phyloP scores from a whole-genome alignment of 1,284 basidiomycete genomes.

The Calocybe gambosa region DNA sequence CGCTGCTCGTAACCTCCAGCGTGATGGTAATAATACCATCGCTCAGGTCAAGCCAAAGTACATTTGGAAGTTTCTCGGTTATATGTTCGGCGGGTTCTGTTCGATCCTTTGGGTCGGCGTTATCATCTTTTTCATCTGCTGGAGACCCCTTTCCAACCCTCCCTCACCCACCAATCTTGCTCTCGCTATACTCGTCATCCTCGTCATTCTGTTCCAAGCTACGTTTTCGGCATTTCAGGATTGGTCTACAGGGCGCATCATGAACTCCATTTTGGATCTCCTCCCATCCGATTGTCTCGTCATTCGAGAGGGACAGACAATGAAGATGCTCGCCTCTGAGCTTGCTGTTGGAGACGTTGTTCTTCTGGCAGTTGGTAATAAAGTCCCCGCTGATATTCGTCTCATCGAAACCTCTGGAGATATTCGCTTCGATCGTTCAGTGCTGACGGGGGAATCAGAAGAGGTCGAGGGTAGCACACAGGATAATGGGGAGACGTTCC shows the following conservation, averaged over 20 bases:
- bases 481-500: conserved; percentile 46
- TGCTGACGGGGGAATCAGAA: conserved; percentile 54
- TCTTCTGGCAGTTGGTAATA: conserved; percentile 68
- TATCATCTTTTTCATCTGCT: conserved; percentile 18
- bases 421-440: conserved; percentile 54
- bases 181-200: conserved; percentile 54
- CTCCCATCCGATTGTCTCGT: conserved; percentile 39
- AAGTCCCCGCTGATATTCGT: conserved; percentile 80
- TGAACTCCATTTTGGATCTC: conserved; percentile 29
- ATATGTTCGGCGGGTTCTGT: conserved; percentile 18
- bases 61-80: conserved; percentile 12
- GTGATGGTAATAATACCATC: conserved; percentile 17
- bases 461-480: conserved; percentile 47
- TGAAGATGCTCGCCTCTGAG: conserved; percentile 66
- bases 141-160: conserved; percentile 14
- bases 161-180: conserved; percentile 34
- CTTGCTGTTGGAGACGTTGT: conserved; percentile 82
- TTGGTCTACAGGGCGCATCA: conserved; percentile 30
- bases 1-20: conserved; percentile 13
- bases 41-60: conserved; percentile 12
- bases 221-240: conserved; percentile 36
- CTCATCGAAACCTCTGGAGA: conserved; percentile 51
- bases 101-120: conserved; percentile 18
- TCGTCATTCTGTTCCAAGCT: conserved; percentile 64
- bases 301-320: conserved; percentile 52